Evolutionary conservation across 352 stramenopile genomes (phyloP).

Genomic region (Globisporangium irregulare): DNA sequence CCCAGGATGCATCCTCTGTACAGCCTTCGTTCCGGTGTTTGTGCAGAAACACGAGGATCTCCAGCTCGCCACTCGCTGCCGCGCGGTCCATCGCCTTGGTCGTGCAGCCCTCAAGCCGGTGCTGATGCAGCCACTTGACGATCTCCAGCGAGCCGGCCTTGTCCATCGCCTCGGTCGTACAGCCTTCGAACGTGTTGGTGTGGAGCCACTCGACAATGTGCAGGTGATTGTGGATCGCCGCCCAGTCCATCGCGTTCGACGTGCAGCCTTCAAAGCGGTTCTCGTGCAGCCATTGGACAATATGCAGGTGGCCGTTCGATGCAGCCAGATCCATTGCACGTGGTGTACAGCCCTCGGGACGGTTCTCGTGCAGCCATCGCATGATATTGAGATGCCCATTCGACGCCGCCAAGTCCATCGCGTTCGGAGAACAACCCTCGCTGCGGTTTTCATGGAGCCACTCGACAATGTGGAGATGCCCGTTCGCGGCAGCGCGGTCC

Average conservation of each 20-base stretch:
- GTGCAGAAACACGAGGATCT: conserved; percentile 13
- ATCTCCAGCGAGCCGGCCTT: conserved; percentile 12
- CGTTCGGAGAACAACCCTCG: conserved; percentile 8
- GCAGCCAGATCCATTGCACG: conserved; percentile 13
- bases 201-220: conserved; percentile 11
- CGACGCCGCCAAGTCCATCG: conserved; percentile 8
- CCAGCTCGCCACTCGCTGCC: conserved; percentile 2
- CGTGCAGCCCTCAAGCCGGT: conserved; percentile 11
- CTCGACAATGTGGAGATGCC: conserved; percentile 9
- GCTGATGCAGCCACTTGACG: conserved; percentile 6
- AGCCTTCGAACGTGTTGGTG: conserved; percentile 11
- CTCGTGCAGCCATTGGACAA: conserved; percentile 26
- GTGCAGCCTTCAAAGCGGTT: conserved; percentile 18
- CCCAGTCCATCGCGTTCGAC: conserved; percentile 12
- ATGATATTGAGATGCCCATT: conserved; percentile 10
- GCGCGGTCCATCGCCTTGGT: conserved; percentile 12
- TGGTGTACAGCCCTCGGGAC: conserved; percentile 2
- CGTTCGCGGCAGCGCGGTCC: conserved; percentile 7
- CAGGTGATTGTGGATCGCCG: conserved; percentile 4
- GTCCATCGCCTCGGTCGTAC: conserved; percentile 17
- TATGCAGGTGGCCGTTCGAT: conserved; percentile 19
- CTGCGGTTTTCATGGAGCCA: conserved; percentile 9
- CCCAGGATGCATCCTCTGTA: conserved; percentile 12
- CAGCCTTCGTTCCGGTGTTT: conserved; percentile 9
- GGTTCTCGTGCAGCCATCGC: conserved; percentile 10